These are phyloP conservation scores for Triticum urartu DNA, from an alignment of 176 grass and related monocot species.

Conservation along the genomic window DNA sequence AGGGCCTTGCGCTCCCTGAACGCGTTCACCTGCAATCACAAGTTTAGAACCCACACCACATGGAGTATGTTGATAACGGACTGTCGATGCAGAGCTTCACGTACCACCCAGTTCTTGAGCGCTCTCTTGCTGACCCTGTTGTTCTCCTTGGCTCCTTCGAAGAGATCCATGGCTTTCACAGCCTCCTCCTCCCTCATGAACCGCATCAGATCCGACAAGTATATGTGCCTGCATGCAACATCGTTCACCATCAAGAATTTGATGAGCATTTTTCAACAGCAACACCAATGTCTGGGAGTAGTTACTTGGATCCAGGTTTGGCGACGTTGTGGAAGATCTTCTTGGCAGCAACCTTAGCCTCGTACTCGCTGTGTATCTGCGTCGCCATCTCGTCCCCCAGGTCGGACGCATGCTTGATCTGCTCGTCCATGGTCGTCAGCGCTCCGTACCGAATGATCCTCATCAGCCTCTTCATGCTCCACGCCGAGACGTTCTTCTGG, in stretches of 20 bases:
- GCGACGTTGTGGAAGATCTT: constrained; percentile 85
- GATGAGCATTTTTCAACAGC: background rate
- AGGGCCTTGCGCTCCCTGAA: constrained; percentile 92
- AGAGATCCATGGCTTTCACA: constrained; percentile 70
- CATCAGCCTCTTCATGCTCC: constrained; percentile 97
- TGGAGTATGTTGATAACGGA: no score
- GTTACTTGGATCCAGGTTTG: constrained; percentile 71
- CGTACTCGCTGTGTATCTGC: constrained; percentile 80
- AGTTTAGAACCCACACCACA: no score
- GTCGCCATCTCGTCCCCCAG: constrained; percentile 60
- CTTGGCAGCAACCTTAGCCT: constrained; percentile 89
- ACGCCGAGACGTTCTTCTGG: constrained; percentile 91
- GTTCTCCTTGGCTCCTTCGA: constrained; percentile 73
- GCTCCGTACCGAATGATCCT: constrained; percentile 81
- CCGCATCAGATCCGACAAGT: constrained; percentile 70
- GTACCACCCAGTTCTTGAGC: constrained; percentile 93
- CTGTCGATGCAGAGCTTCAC: background rate
- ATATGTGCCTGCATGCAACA: constrained; percentile 69
- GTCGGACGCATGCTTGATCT: constrained; percentile 41
- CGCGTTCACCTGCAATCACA: constrained; percentile 61
- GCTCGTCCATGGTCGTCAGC: constrained; percentile 75
- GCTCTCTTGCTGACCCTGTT: constrained; percentile 74
- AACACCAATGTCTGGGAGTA: background rate
- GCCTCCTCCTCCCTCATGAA: constrained; percentile 92
- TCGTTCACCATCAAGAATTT: background rate